Evolutionary conservation across 169 alveolate genomes (phyloP).

Genomic region (Cryptosporidium parvum): DNA sequence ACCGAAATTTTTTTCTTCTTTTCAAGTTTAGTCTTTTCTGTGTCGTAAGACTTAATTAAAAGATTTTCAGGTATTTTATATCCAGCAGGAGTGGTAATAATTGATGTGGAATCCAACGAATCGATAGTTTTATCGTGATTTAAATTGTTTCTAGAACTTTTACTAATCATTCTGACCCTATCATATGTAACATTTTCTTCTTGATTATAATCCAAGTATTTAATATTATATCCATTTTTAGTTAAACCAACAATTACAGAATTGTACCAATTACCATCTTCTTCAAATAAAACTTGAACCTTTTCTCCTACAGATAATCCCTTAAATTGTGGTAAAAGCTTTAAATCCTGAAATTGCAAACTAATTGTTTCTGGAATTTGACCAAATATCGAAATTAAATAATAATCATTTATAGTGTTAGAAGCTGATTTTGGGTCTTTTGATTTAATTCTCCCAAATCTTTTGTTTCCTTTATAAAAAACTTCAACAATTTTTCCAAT

Average conservation of each 20-base stretch:
- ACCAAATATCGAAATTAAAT: slow-evolving; percentile 21
- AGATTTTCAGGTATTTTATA: slow-evolving; percentile 54
- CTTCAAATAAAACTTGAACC: slow-evolving; percentile 45
- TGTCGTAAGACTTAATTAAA: slow-evolving; percentile 22
- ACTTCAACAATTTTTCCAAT: slow-evolving; percentile 39
- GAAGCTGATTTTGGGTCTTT: not conserved
- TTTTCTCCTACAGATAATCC: slow-evolving; percentile 24
- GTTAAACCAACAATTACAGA: slow-evolving; percentile 6
- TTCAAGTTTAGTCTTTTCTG: slow-evolving; percentile 25
- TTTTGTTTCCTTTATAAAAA: slow-evolving; percentile 27
- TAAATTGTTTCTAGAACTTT: not conserved
- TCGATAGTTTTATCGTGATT: not conserved
- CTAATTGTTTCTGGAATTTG: not conserved
- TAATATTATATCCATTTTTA: slow-evolving; percentile 31
- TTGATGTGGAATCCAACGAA: not conserved
- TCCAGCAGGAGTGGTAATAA: slow-evolving; percentile 63
- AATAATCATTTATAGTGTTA: not conserved
- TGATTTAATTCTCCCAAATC: slow-evolving; percentile 43
- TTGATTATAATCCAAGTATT: slow-evolving; percentile 47
- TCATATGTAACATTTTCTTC: slow-evolving; percentile 32
- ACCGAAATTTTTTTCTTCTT: slow-evolving; percentile 47
- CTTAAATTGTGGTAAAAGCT: slow-evolving; percentile 17
- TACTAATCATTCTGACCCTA: slow-evolving; percentile 8
- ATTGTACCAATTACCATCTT: slow-evolving; percentile 65
- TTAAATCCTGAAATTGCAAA: not conserved